These are phyloP conservation scores for Coemansia sp. DNA, from an alignment of 192 early-diverging fungal genomes.

Conservation along the genomic window DNA sequence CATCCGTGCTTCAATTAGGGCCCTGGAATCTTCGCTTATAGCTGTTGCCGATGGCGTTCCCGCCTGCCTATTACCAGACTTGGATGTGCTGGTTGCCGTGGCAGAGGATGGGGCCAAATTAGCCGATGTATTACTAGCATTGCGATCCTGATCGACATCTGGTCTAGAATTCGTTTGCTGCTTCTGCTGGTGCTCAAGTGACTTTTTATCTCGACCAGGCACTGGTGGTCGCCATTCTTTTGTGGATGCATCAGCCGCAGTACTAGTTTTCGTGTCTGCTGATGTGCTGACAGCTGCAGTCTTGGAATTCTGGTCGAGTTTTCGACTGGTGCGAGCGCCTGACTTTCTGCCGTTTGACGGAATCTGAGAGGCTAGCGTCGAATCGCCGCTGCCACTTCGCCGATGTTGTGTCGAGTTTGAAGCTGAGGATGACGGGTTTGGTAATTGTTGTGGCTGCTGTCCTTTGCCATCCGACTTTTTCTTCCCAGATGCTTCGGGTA, in stretches of 20 bases:
- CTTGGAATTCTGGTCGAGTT: slow-evolving; percentile 28
- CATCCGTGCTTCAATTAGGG: slow-evolving; percentile 23
- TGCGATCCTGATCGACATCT: background rate
- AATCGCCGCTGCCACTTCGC: background rate
- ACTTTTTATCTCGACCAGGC: slow-evolving; percentile 34
- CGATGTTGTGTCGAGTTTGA: background rate
- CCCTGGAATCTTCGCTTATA: slow-evolving; percentile 18
- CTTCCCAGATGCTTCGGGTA: slow-evolving; percentile 10
- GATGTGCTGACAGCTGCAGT: slow-evolving; percentile 8
- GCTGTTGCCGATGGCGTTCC: slow-evolving; percentile 17
- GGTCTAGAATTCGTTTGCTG: background rate
- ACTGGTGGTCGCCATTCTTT: slow-evolving; percentile 24
- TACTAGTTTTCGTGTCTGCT: slow-evolving; percentile 3
- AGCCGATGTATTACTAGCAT: background rate
- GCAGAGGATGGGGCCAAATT: background rate
- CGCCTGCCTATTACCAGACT: slow-evolving; percentile 9
- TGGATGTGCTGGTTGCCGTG: background rate
- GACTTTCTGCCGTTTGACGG: slow-evolving; percentile 47
- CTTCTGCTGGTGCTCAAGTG: background rate
- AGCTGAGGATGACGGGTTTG: background rate
- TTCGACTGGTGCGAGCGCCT: slow-evolving; percentile 47
- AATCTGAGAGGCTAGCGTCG: slow-evolving; percentile 16
- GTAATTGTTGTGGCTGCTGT: slow-evolving; percentile 12
- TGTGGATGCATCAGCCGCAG: background rate
- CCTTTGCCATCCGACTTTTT: slow-evolving; percentile 27